Conservation (phyloP, 2,329 filamentous ascomycete species). For the Didymella pinodella region DNA sequence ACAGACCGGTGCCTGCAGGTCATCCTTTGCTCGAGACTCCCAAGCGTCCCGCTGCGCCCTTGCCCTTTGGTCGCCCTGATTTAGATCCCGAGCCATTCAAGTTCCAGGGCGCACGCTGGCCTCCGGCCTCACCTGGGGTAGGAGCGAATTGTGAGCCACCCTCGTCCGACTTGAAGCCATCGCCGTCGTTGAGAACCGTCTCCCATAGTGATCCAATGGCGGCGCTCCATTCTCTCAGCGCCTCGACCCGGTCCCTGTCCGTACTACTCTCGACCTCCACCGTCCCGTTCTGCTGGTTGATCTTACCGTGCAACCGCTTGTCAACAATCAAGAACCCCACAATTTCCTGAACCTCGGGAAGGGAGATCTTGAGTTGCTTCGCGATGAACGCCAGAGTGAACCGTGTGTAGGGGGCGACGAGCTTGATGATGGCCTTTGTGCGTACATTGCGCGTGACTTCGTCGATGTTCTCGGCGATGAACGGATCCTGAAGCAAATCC, state of each 20-base stretch:
- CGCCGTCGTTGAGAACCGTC: constrained; percentile 78
- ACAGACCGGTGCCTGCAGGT: constrained; percentile 47
- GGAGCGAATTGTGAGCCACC: constrained; percentile 45
- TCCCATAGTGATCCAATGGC: constrained; percentile 74
- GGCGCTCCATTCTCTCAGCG: constrained; percentile 75
- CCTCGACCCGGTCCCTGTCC: constrained; percentile 76
- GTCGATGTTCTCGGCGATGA: constrained; percentile 99
- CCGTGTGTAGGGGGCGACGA: constrained; percentile 92
- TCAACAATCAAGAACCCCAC: constrained; percentile 94
- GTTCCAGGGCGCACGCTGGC: constrained; percentile 40
- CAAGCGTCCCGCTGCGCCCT: constrained; percentile 48
- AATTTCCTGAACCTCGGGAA: constrained; percentile 91
- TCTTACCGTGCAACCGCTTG: constrained; percentile 83
- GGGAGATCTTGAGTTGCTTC: constrained; percentile 83
- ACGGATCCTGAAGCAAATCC: constrained; percentile 88
- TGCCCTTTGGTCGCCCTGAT: constrained; percentile 48
- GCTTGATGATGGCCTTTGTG: constrained; percentile 90
- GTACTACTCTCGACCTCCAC: constrained; percentile 79
- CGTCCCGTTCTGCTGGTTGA: constrained; percentile 86
- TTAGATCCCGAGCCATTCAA: constrained; percentile 42
- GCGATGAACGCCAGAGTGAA: constrained; percentile 91
- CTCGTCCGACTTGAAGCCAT: constrained; percentile 69
- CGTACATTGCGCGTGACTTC: constrained; percentile 98
- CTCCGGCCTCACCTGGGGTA: constrained; percentile 39
- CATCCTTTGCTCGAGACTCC: constrained; percentile 51